Conservation (phyloP, 305 asterid genomes). For the Withania somnifera region DNA sequence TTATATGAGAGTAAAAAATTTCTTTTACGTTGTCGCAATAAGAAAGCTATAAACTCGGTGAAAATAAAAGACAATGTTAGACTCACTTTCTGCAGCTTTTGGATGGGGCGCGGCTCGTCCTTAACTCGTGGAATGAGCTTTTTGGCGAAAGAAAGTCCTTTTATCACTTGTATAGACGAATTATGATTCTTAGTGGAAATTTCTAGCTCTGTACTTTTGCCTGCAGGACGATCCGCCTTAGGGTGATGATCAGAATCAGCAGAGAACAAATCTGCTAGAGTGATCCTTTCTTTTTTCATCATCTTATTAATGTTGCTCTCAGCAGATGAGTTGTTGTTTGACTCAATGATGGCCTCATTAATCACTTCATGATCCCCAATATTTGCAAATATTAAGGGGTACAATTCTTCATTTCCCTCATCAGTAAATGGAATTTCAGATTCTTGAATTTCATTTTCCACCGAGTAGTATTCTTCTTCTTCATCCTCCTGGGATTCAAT, state of each 20-base stretch:
- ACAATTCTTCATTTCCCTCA: conserved; percentile 12
- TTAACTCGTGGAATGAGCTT: conserved; percentile 22
- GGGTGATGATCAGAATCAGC: conserved; percentile 21
- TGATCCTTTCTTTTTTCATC: conserved; percentile 32
- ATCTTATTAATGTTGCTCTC: conserved; percentile 8
- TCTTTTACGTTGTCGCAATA: background rate
- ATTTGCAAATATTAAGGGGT: conserved; percentile 17
- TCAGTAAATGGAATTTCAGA: background rate
- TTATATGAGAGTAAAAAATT: background rate
- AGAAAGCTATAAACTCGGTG: background rate
- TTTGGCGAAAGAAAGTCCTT: conserved; percentile 20
- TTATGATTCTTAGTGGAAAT: background rate
- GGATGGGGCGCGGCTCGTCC: conserved; percentile 29
- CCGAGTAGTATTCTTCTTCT: background rate
- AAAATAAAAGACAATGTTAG: background rate
- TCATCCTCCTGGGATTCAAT: background rate
- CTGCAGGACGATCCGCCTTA: background rate
- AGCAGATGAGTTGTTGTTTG: background rate
- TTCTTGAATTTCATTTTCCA: background rate
- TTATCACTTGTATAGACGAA: background rate
- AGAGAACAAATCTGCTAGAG: conserved; percentile 54
- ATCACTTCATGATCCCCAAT: background rate
- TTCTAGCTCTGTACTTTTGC: background rate
- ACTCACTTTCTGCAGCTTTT: conserved; percentile 42
- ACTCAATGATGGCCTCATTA: background rate